Base-by-base conservation (phyloP, 345 rosid genomes). In the Lepidium sativum region DNA sequence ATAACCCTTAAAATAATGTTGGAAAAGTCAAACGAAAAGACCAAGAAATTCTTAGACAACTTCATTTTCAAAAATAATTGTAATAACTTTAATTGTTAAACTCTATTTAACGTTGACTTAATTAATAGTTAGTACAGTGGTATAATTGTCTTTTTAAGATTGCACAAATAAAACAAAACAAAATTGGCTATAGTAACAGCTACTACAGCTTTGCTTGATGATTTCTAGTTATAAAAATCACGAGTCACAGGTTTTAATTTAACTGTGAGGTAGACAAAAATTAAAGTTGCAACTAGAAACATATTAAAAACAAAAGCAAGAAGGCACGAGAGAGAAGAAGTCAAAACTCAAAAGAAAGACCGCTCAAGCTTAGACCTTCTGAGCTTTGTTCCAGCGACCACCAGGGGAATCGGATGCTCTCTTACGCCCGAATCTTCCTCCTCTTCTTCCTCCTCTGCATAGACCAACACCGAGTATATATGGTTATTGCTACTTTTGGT, bases 381-480 rank as follows among this genome's bases (percentile, higher is more conserved):
- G 91, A 67, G 79, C 69, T 81, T 94, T 94, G 67, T 81, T 81
- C 17, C 82, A 81, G 52, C 91, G 89, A 45, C 83, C 84, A 45
- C 70, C 45, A 0, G 54, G 77, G 0, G 80, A 79, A 76, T 83
- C 70, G 1, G 80, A 76, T 15, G 79, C 88, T 55, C 91, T 79
- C 12, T 75, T 65, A 13, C 89, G 85, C 33, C 68, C 51, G 11
- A 82, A 86, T 49, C 83, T 90, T 37, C 99, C 89, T 10, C 98
- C 94, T 65, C 73, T 31, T 75, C 51, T 90, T 66, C 91, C 97
- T 79, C 95, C 95, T 77, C 97, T 88, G 81, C 67, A 52, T 5
- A 71, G 14, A 57, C 66, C 55, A 58, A 14, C 16, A 5, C 50
- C 31, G 0, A 6, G 17, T 7, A 6, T 10, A n/a, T 16, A 14